These are phyloP conservation scores for Tolypocladium tropicale DNA, from an alignment of 2,329 filamentous ascomycete genomes.

Conservation along the genomic window DNA sequence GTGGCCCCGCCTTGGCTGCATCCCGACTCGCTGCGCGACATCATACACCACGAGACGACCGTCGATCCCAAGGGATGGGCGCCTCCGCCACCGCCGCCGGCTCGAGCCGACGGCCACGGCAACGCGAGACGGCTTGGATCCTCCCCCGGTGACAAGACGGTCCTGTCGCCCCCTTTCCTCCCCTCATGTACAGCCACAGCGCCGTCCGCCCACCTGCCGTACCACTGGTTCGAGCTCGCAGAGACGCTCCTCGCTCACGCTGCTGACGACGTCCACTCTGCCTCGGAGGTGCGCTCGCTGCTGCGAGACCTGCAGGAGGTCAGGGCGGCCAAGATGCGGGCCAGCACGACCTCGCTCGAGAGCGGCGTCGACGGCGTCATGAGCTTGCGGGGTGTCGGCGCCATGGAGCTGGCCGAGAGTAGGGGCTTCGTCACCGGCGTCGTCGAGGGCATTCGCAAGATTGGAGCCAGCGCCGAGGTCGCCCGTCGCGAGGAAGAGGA, in stretches of 20 bases:
- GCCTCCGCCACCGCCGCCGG: slow-evolving; percentile 59
- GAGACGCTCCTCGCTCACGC: slow-evolving; percentile 82
- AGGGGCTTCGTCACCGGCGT: slow-evolving; percentile 76
- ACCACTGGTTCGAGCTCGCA: slow-evolving; percentile 89
- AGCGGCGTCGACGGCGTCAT: slow-evolving; percentile 62
- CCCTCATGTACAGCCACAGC: slow-evolving; percentile 62
- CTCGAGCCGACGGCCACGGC: slow-evolving; percentile 35
- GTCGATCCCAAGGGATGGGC: slow-evolving; percentile 63
- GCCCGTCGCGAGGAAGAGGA: slow-evolving; percentile 69
- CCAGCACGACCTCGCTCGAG: slow-evolving; percentile 61
- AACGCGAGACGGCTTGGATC: slow-evolving; percentile 25
- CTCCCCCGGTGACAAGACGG: slow-evolving; percentile 14
- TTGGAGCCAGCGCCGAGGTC: slow-evolving; percentile 73
- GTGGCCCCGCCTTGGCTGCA: slow-evolving; percentile 84
- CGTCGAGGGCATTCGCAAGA: slow-evolving; percentile 76
- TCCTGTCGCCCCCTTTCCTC: slow-evolving; percentile 65
- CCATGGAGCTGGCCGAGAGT: slow-evolving; percentile 85
- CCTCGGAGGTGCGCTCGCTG: slow-evolving; percentile 64
- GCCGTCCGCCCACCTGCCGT: slow-evolving; percentile 64
- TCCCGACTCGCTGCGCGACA: slow-evolving; percentile 60
- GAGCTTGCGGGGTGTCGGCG: slow-evolving; percentile 64
- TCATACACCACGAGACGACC: slow-evolving; percentile 74
- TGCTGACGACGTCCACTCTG: slow-evolving; percentile 66
- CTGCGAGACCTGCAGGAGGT: slow-evolving; percentile 79
- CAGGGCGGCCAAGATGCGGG: slow-evolving; percentile 77